Conservation (phyloP, 2,329 filamentous ascomycete species). For the Coniella lustricola region DNA sequence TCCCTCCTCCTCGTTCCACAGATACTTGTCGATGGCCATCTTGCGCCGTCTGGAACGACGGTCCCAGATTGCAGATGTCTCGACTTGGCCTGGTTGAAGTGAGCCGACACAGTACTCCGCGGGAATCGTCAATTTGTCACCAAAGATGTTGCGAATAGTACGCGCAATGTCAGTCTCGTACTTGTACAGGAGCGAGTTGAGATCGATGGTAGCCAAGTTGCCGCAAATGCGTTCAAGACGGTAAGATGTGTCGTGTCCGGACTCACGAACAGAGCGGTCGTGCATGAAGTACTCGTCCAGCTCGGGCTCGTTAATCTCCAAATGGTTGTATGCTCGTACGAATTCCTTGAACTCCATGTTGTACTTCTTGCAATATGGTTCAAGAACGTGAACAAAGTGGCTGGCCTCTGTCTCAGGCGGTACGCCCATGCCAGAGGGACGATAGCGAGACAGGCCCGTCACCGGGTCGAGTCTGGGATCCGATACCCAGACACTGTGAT, state of each 20-base stretch:
- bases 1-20: constrained; percentile 86
- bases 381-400: constrained; percentile 78
- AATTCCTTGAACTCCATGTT: constrained; percentile 77
- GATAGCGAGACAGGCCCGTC: constrained; percentile 77
- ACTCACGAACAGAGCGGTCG: constrained; percentile 91
- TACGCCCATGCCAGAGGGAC: constrained; percentile 75
- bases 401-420: constrained; percentile 85
- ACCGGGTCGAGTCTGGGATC: constrained; percentile 70
- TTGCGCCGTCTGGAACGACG: constrained; percentile 79
- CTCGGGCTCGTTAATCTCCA: constrained; percentile 71
- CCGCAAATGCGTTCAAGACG: constrained; percentile 83
- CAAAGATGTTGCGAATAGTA: constrained; percentile 76
- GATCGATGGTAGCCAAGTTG: constrained; percentile 84
- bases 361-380: constrained; percentile 78
- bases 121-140: constrained; percentile 75
- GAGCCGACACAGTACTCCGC: constrained; percentile 69
- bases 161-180: constrained; percentile 92
- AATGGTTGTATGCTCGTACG: constrained; percentile 79
- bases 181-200: constrained; percentile 93
- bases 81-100: constrained; percentile 59
- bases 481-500: constrained; percentile 80
- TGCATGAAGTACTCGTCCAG: constrained; percentile 94
- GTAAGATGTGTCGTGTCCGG: constrained; percentile 93
- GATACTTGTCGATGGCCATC: constrained; percentile 79
- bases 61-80: constrained; percentile 86